Percentiles rank a stretch among this genome's conserved stretches.
phyloP scores from a whole-genome alignment of 2,329 filamentous ascomycete genomes.

The Zasmidium angulare region DNA sequence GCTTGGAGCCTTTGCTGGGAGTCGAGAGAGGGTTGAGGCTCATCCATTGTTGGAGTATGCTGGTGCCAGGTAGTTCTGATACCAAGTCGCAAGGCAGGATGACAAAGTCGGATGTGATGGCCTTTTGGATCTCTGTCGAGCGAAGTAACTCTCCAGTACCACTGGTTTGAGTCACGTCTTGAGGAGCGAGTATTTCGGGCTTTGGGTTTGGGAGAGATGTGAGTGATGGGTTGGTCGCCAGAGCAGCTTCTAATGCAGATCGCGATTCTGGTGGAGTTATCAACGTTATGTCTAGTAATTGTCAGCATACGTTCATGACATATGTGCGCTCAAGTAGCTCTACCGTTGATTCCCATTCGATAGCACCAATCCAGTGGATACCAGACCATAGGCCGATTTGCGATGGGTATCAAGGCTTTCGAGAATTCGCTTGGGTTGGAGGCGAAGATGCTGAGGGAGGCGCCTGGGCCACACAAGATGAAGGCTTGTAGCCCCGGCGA shows the following conservation, averaged over 20 bases:
- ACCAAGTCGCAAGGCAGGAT: conserved; percentile 91
- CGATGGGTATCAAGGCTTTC: conserved; percentile 78
- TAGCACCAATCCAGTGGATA: conserved; percentile 85
- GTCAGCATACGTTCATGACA: conserved; percentile 1
- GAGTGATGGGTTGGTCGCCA: conserved; percentile 76
- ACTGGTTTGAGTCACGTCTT: conserved; percentile 74
- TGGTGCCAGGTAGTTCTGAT: conserved; percentile 81
- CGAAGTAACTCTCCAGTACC: conserved; percentile 87
- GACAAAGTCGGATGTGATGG: conserved; percentile 81
- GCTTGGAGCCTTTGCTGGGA: conserved; percentile 57
- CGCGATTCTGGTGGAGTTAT: conserved; percentile 58
- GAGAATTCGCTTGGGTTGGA: conserved; percentile 76
- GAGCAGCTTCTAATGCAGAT: conserved; percentile 65
- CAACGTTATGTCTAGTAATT: conserved; percentile 53
- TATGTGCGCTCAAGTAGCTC: background rate
- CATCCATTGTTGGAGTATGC: conserved; percentile 89
- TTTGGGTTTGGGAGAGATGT: conserved; percentile 71
- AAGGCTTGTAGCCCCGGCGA: conserved; percentile 77
- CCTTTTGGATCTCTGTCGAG: conserved; percentile 75
- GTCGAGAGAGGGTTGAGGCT: conserved; percentile 57
- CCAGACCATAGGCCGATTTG: conserved; percentile 86
- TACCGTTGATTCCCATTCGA: conserved; percentile 73
- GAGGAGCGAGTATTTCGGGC: conserved; percentile 74
- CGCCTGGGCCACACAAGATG: conserved; percentile 79
- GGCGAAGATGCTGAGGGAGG: conserved; percentile 79